Evolutionary conservation across 2,329 filamentous ascomycete species (phyloP).

Genomic region (Diaporthe ilicicola): DNA sequence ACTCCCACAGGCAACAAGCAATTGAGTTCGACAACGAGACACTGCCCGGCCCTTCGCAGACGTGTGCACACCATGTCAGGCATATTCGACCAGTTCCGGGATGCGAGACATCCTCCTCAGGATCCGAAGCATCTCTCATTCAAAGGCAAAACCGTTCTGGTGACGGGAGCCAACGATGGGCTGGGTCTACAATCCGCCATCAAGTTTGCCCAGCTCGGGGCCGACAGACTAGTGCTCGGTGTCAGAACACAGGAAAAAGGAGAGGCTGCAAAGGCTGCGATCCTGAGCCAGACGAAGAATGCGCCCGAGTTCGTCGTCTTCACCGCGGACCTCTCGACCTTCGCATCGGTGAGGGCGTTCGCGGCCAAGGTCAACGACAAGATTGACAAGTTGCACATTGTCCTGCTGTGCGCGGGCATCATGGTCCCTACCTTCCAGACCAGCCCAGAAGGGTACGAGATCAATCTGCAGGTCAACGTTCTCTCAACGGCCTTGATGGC

Average conservation of each 20-base stretch:
- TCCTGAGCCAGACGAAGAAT: constrained; percentile 6
- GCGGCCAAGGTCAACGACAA: not conserved
- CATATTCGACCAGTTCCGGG: no score
- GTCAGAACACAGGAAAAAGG: constrained; percentile 16
- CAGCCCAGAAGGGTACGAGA: constrained; percentile 33
- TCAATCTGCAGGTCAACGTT: constrained; percentile 22
- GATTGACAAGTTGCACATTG: constrained; percentile 2
- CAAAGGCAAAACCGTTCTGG: constrained; percentile 10
- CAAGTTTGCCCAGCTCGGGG: constrained; percentile 23
- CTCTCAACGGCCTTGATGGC: constrained; percentile 22
- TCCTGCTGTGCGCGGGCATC: constrained; percentile 44
- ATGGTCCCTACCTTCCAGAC: constrained; percentile 50
- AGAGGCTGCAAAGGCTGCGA: constrained; percentile 5
- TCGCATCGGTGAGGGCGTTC: constrained; percentile 50
- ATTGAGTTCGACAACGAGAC: no score
- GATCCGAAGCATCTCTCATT: no score
- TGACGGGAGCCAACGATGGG: constrained; percentile 25
- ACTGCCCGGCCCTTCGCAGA: no score
- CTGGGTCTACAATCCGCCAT: constrained; percentile 22
- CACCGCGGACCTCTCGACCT: constrained; percentile 50
- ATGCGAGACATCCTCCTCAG: no score
- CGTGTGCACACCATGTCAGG: no score
- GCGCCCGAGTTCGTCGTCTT: constrained; percentile 36
- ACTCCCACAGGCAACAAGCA: no score
- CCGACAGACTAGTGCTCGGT: constrained; percentile 15